phyloP scores from a whole-genome alignment of 2,329 filamentous ascomycete genomes.

The Didymella keratinophila region DNA sequence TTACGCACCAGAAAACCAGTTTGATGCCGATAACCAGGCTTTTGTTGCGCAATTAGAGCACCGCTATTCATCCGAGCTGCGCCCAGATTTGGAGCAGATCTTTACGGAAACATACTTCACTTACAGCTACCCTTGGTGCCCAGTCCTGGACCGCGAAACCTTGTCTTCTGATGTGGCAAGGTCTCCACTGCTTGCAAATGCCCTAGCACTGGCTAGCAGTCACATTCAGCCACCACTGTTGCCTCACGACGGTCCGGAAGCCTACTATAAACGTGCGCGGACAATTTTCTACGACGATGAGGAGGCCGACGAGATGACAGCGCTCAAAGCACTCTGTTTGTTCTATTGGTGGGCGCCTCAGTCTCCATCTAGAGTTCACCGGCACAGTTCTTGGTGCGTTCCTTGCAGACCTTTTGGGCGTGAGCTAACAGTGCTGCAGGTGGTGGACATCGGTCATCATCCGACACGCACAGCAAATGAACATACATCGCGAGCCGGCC shows the following conservation, averaged over 20 bases:
- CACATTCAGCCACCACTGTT: not conserved
- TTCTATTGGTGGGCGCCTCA: constrained; percentile 38
- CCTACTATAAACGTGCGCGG: not conserved
- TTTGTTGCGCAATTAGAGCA: not conserved
- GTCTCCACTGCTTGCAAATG: constrained; percentile 24
- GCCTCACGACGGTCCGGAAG: not conserved
- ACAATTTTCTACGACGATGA: constrained; percentile 31
- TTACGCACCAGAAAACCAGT: not conserved
- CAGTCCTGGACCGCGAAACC: constrained; percentile 29
- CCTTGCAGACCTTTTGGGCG: too few species aligned
- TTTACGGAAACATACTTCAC: constrained; percentile 33
- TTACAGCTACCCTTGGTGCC: constrained; percentile 35
- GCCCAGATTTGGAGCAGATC: constrained; percentile 31
- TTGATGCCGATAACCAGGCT: not conserved
- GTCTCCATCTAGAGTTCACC: constrained; percentile 28
- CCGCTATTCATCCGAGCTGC: not conserved
- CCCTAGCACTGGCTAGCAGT: not conserved
- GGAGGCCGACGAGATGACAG: constrained; percentile 30
- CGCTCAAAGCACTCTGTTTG: constrained; percentile 29
- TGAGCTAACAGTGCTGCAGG: constrained; percentile 13
- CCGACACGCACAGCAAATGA: constrained; percentile 35
- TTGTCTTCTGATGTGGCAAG: constrained; percentile 26
- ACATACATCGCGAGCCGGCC: constrained; percentile 31
- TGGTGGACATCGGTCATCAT: constrained; percentile 37
- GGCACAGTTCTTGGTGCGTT: constrained; percentile 23